These are phyloP conservation scores for Acacia melanoxylon DNA, from an alignment of 306 rosid genomes.

Conservation along the genomic window DNA sequence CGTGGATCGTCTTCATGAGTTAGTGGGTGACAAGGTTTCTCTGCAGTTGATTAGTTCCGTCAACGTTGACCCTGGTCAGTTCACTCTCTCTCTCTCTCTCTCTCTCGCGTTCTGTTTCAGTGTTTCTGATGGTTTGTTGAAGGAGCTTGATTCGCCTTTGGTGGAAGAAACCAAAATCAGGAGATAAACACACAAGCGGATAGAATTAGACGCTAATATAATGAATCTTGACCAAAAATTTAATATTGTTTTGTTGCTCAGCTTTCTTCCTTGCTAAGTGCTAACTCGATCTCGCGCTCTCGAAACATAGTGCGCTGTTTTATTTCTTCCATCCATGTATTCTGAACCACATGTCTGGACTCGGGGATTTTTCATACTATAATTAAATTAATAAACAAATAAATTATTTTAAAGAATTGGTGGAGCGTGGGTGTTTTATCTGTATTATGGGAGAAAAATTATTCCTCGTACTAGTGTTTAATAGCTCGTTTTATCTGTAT, in stretches of 20 bases:
- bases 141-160: not conserved
- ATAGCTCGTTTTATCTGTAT: not conserved
- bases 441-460: not conserved
- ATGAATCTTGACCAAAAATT: not conserved
- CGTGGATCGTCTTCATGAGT: conserved; percentile 61
- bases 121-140: not conserved
- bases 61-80: conserved; percentile 47
- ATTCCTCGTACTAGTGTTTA: too few species aligned
- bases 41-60: conserved; percentile 60
- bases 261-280: not conserved
- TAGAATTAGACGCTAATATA: not conserved
- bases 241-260: not conserved
- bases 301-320: not conserved
- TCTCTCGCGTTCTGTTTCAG: not conserved
- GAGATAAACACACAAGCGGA: not conserved
- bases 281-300: not conserved
- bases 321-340: not conserved
- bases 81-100: not conserved
- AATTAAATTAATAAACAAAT: too few species aligned
- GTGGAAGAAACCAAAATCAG: not conserved
- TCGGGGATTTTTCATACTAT: too few species aligned
- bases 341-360: not conserved
- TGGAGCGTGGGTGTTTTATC: not conserved
- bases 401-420: not conserved
- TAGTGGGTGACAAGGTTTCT: conserved; percentile 55